Evolutionary conservation across 768 basidiomycete species (phyloP).

Genomic region (Phanerodontia chrysosporium): DNA sequence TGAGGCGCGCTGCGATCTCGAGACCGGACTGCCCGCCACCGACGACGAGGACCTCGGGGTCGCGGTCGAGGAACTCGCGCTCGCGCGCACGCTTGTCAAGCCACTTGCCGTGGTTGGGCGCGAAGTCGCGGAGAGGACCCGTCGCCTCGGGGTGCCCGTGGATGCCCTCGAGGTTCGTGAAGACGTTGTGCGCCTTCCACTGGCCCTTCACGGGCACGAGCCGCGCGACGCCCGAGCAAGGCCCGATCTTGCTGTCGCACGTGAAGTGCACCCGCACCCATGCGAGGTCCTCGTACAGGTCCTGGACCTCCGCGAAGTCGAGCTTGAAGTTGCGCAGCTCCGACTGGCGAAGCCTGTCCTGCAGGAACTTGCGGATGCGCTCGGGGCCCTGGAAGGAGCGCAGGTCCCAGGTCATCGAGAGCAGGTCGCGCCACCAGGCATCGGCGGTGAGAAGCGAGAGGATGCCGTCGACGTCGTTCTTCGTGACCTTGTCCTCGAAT

Average conservation of each 20-base stretch:
- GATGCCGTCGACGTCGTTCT: slow-evolving; percentile 11
- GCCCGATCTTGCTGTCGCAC: slow-evolving; percentile 39
- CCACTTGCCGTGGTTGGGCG: slow-evolving; percentile 40
- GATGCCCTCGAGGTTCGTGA: slow-evolving; percentile 49
- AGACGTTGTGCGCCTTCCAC: slow-evolving; percentile 46
- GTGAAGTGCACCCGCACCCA: slow-evolving; percentile 32
- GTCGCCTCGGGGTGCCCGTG: slow-evolving; percentile 40
- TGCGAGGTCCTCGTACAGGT: slow-evolving; percentile 23
- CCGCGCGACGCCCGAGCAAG: slow-evolving; percentile 39
- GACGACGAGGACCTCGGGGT: slow-evolving; percentile 50
- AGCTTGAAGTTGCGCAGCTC: slow-evolving; percentile 18
- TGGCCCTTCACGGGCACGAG: slow-evolving; percentile 38
- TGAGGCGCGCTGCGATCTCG: slow-evolving; percentile 55
- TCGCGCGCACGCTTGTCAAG: slow-evolving; percentile 32
- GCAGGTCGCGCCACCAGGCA: slow-evolving; percentile 14
- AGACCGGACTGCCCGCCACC: slow-evolving; percentile 53
- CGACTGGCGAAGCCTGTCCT: slow-evolving; percentile 19
- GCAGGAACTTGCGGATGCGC: slow-evolving; percentile 26
- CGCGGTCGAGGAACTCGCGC: slow-evolving; percentile 36
- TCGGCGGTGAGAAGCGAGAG: slow-evolving; percentile 6
- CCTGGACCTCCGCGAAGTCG: slow-evolving; percentile 13
- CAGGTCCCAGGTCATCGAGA: slow-evolving; percentile 28
- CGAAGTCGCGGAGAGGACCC: slow-evolving; percentile 29
- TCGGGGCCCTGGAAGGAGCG: slow-evolving; percentile 32
- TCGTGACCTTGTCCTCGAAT: slow-evolving; percentile 14